Evolutionary conservation across 2,329 filamentous ascomycete species (phyloP).

Genomic region (Huntiella omanensis): DNA sequence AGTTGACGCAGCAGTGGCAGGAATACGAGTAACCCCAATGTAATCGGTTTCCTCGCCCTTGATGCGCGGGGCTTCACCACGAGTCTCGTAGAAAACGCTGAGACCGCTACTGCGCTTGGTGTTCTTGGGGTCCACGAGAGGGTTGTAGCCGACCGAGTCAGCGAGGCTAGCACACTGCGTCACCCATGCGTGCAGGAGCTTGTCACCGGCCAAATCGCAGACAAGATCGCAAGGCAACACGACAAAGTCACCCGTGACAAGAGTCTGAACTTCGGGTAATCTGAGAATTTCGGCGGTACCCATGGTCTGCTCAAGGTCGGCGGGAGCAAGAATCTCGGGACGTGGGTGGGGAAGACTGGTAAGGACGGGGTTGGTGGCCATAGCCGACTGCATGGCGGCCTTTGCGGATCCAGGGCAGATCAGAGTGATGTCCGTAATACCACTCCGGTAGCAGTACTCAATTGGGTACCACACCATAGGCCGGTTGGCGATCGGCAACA

Average conservation of each 20-base stretch:
- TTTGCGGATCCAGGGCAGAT: constrained; percentile 46
- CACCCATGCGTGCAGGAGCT: constrained; percentile 83
- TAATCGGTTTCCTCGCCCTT: constrained; percentile 93
- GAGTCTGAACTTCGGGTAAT: constrained; percentile 60
- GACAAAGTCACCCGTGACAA: constrained; percentile 70
- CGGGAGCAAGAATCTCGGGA: constrained; percentile 58
- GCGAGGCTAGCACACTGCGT: constrained; percentile 54
- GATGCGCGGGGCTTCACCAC: constrained; percentile 44
- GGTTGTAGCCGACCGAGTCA: constrained; percentile 33
- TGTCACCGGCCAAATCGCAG: constrained; percentile 70
- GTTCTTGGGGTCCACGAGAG: constrained; percentile 21
- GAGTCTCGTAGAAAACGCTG: constrained; percentile 81
- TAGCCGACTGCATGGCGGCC: constrained; percentile 46
- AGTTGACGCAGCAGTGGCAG: constrained; percentile 33
- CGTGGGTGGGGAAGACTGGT: constrained; percentile 54
- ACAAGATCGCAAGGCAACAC: constrained; percentile 86
- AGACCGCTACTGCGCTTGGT: constrained; percentile 49
- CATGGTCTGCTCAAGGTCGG: constrained; percentile 59
- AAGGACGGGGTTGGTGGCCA: constrained; percentile 61
- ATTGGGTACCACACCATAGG: constrained; percentile 85
- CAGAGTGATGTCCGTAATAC: constrained; percentile 50
- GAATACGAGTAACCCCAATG: constrained; percentile 55
- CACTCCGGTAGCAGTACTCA: constrained; percentile 68
- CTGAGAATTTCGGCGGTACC: constrained; percentile 80
- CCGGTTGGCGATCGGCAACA: constrained; percentile 65